A percentile compares a stretch with the other conserved stretches of the same genome.
phyloP scores from a whole-genome alignment of 2,329 filamentous ascomycete genomes.

The Dactylellina drechsleri region DNA sequence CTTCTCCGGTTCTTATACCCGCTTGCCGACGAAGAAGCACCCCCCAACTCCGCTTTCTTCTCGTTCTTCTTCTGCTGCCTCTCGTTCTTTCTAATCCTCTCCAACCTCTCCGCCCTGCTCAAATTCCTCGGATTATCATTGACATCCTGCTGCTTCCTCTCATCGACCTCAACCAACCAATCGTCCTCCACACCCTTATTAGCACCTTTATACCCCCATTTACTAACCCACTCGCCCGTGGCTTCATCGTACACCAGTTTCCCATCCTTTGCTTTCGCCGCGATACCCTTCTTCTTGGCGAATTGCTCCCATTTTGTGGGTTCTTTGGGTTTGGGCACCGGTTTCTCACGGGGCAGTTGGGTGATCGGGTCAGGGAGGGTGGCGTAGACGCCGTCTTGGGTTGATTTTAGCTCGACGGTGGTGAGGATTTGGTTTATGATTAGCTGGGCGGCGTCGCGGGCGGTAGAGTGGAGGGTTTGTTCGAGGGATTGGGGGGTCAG shows the following conservation, averaged over 20 bases:
- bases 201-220: constrained; percentile 93
- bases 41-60: constrained; percentile 62
- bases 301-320: constrained; percentile 97
- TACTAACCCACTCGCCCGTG: constrained; percentile 86
- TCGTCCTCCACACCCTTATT: constrained; percentile 85
- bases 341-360: constrained; percentile 87
- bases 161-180: constrained; percentile 92
- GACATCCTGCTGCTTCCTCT: constrained; percentile 75
- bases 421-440: constrained; percentile 94
- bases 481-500: constrained; percentile 69
- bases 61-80: constrained; percentile 75
- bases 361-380: constrained; percentile 77
- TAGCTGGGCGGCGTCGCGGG: constrained; percentile 88
- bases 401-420: constrained; percentile 81
- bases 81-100: constrained; percentile 74
- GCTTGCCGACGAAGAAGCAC: background rate
- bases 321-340: constrained; percentile 80
- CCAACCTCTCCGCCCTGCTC: constrained; percentile 72
- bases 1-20: constrained; percentile 52
- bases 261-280: constrained; percentile 82
- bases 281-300: constrained; percentile 96
- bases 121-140: constrained; percentile 65
- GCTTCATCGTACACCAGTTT: constrained; percentile 86
- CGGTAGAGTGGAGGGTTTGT: constrained; percentile 74
- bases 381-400: constrained; percentile 77